Percentiles rank a stretch among this genome's conserved stretches.
These are phyloP conservation scores for Fusarium secorum DNA, from an alignment of 2,329 filamentous ascomycete species.

Conservation along the genomic window DNA sequence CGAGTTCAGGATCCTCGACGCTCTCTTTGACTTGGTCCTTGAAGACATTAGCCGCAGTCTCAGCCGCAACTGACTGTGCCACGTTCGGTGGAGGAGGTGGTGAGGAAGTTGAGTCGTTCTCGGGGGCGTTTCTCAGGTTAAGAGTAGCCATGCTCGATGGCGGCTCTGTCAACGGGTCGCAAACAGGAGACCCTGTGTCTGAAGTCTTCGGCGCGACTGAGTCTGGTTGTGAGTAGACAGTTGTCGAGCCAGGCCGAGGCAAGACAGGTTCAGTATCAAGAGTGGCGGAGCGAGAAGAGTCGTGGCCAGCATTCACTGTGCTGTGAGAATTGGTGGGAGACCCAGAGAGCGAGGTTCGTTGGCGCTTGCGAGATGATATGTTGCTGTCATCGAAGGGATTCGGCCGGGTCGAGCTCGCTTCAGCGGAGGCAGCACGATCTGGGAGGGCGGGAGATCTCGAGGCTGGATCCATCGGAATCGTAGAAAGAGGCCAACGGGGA, in stretches of 20 bases:
- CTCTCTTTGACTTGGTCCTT: slow-evolving; percentile 51
- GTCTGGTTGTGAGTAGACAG: slow-evolving; percentile 50
- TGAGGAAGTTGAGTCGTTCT: slow-evolving; percentile 53
- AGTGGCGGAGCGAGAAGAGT: slow-evolving; percentile 46
- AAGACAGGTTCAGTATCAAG: slow-evolving; percentile 43
- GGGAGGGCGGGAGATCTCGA: slow-evolving; percentile 59
- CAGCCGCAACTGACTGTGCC: slow-evolving; percentile 26
- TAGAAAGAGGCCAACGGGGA: slow-evolving; percentile 45
- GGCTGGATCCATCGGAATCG: slow-evolving; percentile 63
- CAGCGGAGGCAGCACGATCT: slow-evolving; percentile 68
- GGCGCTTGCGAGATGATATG: slow-evolving; percentile 65
- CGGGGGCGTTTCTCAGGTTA: slow-evolving; percentile 61
- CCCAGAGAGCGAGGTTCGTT: slow-evolving; percentile 64
- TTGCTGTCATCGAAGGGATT: slow-evolving; percentile 71
- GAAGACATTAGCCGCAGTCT: neutral
- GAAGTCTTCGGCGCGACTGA: slow-evolving; percentile 56
- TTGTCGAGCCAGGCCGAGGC: slow-evolving; percentile 33
- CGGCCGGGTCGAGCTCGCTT: slow-evolving; percentile 68
- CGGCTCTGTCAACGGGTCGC: slow-evolving; percentile 44
- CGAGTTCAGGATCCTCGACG: slow-evolving; percentile 56
- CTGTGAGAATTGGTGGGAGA: slow-evolving; percentile 64
- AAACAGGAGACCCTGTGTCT: slow-evolving; percentile 45
- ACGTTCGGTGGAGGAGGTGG: slow-evolving; percentile 51
- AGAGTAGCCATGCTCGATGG: slow-evolving; percentile 68
- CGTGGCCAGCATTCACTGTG: slow-evolving; percentile 46